Conservation (phyloP, 345 rosid species). For the Citrus sinensis region DNA sequence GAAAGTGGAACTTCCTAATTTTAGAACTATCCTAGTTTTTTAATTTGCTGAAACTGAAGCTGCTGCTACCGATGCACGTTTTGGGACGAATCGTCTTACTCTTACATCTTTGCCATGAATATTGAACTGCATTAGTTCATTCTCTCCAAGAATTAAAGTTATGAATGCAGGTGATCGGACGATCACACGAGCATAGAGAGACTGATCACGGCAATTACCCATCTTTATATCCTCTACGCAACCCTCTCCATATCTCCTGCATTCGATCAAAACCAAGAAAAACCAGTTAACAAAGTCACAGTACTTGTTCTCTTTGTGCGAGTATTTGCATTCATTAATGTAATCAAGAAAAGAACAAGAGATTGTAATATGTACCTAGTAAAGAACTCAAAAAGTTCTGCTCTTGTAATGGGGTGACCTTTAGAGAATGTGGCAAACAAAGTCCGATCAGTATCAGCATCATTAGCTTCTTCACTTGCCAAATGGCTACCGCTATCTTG, state of each 20-base stretch:
- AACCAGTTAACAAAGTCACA: no score
- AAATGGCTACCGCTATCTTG: background rate
- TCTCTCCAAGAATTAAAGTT: constrained; percentile 9
- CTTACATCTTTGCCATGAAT: constrained; percentile 20
- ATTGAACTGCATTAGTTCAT: constrained; percentile 2
- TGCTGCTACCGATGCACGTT: background rate
- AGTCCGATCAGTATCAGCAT: constrained; percentile 1
- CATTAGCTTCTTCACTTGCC: background rate
- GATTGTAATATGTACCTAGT: constrained; percentile 1
- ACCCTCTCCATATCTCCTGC: constrained; percentile 12
- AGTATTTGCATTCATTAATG: background rate
- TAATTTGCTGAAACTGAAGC: background rate
- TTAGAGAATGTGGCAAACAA: constrained; percentile 31
- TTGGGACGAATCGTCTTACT: constrained; percentile 7
- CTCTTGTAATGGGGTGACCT: constrained; percentile 19
- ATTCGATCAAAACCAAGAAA: background rate
- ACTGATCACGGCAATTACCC: background rate
- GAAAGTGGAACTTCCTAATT: background rate
- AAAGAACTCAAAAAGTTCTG: constrained; percentile 17
- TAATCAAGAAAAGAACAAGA: no score
- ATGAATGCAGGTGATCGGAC: background rate
- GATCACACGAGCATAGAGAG: constrained; percentile 22
- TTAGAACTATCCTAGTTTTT: background rate
- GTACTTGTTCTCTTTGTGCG: no score
- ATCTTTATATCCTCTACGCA: constrained; percentile 19